Conservation (phyloP, 805 yeast genomes). For the Yarrowia sp. region DNA sequence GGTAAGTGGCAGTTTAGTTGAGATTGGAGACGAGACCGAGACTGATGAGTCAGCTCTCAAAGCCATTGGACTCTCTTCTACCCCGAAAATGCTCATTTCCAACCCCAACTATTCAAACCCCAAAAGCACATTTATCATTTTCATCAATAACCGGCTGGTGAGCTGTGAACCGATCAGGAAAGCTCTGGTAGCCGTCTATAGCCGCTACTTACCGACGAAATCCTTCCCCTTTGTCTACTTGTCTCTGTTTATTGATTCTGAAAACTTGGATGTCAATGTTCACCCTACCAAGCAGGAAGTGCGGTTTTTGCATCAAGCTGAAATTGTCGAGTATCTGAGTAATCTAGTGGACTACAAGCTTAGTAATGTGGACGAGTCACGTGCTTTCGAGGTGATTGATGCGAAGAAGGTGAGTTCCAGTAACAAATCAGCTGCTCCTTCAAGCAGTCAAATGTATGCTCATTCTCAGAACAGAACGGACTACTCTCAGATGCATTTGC, state of each 20-base stretch:
- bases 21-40: constrained; percentile 47
- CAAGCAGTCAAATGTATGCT: not conserved
- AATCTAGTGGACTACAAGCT: constrained; percentile 44
- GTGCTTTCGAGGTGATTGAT: constrained; percentile 55
- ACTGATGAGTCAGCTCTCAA: not conserved
- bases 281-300: constrained; percentile 97
- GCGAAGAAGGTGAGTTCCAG: constrained; percentile 66
- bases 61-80: not conserved
- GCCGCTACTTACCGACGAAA: constrained; percentile 73
- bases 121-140: constrained; percentile 69
- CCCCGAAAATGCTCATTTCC: constrained; percentile 47
- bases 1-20: constrained; percentile 50
- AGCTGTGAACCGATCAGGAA: constrained; percentile 75
- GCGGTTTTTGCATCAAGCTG: constrained; percentile 79
- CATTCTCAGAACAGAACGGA: not conserved
- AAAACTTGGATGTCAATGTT: constrained; percentile 82
- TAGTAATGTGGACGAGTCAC: not conserved
- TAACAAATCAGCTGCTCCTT: constrained; percentile 44
- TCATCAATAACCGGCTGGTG: constrained; percentile 82
- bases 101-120: constrained; percentile 69
- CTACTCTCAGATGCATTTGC: not conserved
- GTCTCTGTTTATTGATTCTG: constrained; percentile 63
- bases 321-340: constrained; percentile 63
- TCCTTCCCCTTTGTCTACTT: constrained; percentile 73
- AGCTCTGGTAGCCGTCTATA: constrained; percentile 61